Percentiles rank a stretch among this genome's conserved stretches.
Evolutionary conservation across 2,329 filamentous ascomycete species (phyloP).

Genomic region (Microdochium trichocladiopsis): DNA sequence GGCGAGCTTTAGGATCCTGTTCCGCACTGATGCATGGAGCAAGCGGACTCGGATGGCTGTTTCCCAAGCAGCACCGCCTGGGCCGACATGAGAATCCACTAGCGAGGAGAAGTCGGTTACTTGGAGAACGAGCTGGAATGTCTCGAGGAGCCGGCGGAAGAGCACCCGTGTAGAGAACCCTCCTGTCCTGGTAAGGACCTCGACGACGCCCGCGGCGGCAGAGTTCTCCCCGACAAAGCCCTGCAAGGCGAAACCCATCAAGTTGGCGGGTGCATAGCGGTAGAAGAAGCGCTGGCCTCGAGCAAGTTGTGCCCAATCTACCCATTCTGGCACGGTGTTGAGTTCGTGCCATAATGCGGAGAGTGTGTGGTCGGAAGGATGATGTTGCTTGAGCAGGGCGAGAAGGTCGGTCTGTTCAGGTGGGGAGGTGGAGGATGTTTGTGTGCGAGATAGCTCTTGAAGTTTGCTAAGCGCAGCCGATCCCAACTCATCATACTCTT

Average conservation of each 20-base stretch:
- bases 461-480: no score
- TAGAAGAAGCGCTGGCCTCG: constrained; percentile 59
- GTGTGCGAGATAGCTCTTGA: no score
- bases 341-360: constrained; percentile 46
- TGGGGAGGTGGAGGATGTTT: no score
- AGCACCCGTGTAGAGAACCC: constrained; percentile 57
- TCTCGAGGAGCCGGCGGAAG: constrained; percentile 46
- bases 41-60: constrained; percentile 58
- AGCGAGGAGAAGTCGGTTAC: constrained; percentile 50
- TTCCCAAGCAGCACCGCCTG: constrained; percentile 53
- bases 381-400: not conserved
- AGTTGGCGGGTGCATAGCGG: constrained; percentile 52
- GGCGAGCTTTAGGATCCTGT: constrained; percentile 52
- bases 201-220: constrained; percentile 52
- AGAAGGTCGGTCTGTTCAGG: no score
- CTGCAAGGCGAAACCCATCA: constrained; percentile 40
- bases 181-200: constrained; percentile 58
- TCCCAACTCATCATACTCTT: no score
- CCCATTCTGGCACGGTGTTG: constrained; percentile 55
- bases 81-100: constrained; percentile 33
- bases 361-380: not conserved
- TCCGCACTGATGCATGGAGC: constrained; percentile 57
- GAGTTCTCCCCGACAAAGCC: constrained; percentile 27
- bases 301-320: constrained; percentile 59
- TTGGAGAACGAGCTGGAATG: constrained; percentile 38